Base-by-base conservation (phyloP, 257 asterid genomes). In the Plantago elongata region DNA sequence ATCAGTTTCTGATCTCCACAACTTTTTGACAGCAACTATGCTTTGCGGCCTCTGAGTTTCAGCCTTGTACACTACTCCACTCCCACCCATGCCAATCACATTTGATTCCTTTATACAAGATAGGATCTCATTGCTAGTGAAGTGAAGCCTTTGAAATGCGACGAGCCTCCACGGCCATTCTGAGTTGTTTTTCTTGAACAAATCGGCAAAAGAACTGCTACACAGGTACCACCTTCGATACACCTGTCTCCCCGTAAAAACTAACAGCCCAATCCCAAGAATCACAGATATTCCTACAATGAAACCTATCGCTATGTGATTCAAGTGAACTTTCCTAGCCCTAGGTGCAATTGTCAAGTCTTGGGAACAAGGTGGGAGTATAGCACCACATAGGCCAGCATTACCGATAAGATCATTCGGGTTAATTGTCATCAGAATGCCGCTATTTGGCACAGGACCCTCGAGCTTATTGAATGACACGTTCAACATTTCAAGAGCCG, bases 81-180 rank as follows among this genome's bases (percentile, higher is more conserved):
- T 66, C 64, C 95, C 95, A 0, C 96, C 96, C 9, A 76, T 60
- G 38, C 96, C 96, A 3, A 88, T 74, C 72, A 88, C 81, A 58
- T 85, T 88, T 37, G 88, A 69, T 64, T 88, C 96, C 63, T 81
- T 88, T 27, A 88, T 22, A 57, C 88, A 80, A 0, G 84, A 46
- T 3, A 85, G 72, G 18, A 88, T 82, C 9, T 88, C 96, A 3
- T 70, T 29, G 43, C 83, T 78, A 0, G 95, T 78, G 84, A 86
- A 88, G 45, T 74, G 64, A 4, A 88, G 79, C 84, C 90, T 81
- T 69, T 86, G 96, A 57, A 86, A 85, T 22, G 90, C 90, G 5
- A 85, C 85, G 3, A 88, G 79, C 75, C 90, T 80, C 93, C 93
- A 88, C 9, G 96, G 95, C 93, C 93, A 85, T 50, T 81, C 90